Conservation (phyloP, 116 monocot species). For the Phalaenopsis hybrid region DNA sequence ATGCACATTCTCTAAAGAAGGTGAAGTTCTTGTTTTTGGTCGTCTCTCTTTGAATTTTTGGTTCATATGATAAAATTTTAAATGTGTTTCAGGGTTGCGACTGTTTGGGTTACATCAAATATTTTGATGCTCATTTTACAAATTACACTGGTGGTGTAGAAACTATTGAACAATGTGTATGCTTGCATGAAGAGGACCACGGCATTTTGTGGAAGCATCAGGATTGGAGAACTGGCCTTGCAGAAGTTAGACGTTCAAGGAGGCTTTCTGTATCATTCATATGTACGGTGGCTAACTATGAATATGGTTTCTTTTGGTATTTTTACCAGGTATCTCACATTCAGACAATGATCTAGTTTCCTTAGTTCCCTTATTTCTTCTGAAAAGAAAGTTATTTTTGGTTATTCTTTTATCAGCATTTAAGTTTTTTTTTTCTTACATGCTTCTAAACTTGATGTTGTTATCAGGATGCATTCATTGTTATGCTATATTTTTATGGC, state of each 20-base stretch:
- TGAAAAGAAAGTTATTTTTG: neutral
- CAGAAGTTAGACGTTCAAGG: conserved; percentile 84
- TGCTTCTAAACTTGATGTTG: neutral
- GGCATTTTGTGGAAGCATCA: conserved; percentile 95
- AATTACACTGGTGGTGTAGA: conserved; percentile 89
- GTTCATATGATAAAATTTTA: neutral
- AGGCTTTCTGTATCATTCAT: conserved; percentile 85
- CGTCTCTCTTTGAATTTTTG: neutral
- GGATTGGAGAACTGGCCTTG: conserved; percentile 90
- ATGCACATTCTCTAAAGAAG: conserved; percentile 86
- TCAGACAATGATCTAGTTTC: neutral
- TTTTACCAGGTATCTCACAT: conserved; percentile 67
- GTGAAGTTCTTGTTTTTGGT: conserved; percentile 11
- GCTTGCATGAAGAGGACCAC: conserved; percentile 87
- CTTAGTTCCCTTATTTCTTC: neutral
- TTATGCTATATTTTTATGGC: neutral
- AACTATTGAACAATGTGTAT: conserved; percentile 93
- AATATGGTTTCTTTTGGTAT: conserved; percentile 91
- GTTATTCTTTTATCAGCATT: neutral
- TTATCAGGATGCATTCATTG: neutral
- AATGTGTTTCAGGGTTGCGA: conserved; percentile 54
- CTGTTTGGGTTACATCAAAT: conserved; percentile 80
- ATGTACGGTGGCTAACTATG: conserved; percentile 91
- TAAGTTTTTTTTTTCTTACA: neutral
- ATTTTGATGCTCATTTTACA: conserved; percentile 92